Evolutionary conservation across 192 early-diverging fungal genomes (phyloP), one percentile per base, ranked within the genome.

Genomic region (Allomyces javanicus): DNA sequence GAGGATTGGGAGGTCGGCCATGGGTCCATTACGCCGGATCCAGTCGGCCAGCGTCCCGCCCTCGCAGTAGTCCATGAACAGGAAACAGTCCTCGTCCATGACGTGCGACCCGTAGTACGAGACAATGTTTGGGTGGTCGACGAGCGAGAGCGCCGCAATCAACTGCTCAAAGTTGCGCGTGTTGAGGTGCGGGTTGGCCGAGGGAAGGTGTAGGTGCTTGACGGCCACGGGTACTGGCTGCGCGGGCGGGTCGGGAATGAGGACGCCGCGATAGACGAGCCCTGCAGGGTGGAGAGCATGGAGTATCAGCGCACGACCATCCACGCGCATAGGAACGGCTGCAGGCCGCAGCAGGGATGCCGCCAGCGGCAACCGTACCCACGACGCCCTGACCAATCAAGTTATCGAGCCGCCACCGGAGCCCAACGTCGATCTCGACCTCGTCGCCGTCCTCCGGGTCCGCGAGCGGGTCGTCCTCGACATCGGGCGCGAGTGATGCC

Each of bases 61-160:
- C 50, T 85, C 79, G 71, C 90, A 94, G 67, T 89, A 87, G 73
- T 94, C 92, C 92, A 94, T 94, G 72, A 94, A 94, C 62, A 91
- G 77, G 62, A 84, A 86, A 10, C 90, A 85, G 71, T 85, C 88
- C 64, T 94, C 90, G 67, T 89, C 80, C 69, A 88, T 89, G 24
- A 94, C 89, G 69, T 94, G 90, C 65, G 91, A 88, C 12, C 89
- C 91, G 69, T 87, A 89, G 72, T 94, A 94, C 45, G 83, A 81
- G 43, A 94, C 87, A 70, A 94, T 91, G 74, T 94, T 94, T 17
- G 84, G 84, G 68, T 94, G 90, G 71, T 89, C 79, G 64, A 94
- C 75, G 79, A 90, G 85, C 66, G 88, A 84, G 85, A 94, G 87
- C 21, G 92, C 87, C 65, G 83, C 84, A 89, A 94, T 94, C 72